Evolutionary conservation across 352 stramenopile species (phyloP).

Genomic region (Globisporangium heterothallicum): DNA sequence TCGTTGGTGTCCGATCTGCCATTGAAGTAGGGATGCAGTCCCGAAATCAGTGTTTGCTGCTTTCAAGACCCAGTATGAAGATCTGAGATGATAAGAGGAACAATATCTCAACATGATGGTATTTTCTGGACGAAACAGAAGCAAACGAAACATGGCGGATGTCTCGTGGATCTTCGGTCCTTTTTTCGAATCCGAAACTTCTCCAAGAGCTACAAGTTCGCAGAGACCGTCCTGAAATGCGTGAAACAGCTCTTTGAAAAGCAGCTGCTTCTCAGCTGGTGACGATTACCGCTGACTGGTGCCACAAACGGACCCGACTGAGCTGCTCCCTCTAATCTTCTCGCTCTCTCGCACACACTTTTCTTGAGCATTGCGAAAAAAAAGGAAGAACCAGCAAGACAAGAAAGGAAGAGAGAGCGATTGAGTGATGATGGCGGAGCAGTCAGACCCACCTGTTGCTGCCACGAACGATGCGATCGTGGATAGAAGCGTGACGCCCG

Average conservation of each 20-base stretch:
- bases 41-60: neutral
- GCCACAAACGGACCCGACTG: neutral
- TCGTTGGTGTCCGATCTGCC: neutral
- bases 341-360: neutral
- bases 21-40: neutral
- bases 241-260: neutral
- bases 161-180: too few species aligned
- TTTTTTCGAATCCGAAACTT: too few species aligned
- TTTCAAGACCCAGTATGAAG: neutral
- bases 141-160: too few species aligned
- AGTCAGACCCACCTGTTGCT: slow-evolving; percentile 5
- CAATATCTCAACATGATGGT: neutral
- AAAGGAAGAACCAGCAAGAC: too few species aligned
- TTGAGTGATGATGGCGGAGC: slow-evolving; percentile 11
- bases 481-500: slow-evolving; percentile 1
- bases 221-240: too few species aligned
- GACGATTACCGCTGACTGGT: neutral
- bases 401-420: neutral
- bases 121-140: neutral
- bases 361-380: neutral
- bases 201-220: too few species aligned
- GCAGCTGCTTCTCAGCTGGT: neutral
- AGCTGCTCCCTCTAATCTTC: neutral
- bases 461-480: neutral
- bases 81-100: neutral